Percentiles rank a stretch among this genome's conserved stretches.
These are phyloP conservation scores for Teratosphaeria nubilosa DNA, from an alignment of 2,329 filamentous ascomycete species.

Conservation along the genomic window DNA sequence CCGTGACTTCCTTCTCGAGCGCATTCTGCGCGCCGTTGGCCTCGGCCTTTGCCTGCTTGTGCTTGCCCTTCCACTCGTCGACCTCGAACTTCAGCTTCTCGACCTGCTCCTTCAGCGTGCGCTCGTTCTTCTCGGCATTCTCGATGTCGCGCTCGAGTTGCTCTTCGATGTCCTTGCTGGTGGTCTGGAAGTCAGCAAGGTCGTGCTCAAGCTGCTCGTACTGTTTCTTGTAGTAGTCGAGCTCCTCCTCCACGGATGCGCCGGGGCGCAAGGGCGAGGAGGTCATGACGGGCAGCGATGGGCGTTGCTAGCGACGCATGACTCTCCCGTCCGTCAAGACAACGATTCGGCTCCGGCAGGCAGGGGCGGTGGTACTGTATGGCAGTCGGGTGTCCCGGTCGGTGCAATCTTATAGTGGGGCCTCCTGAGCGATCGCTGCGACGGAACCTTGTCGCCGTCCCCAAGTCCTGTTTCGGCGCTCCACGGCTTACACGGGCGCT, in stretches of 20 bases:
- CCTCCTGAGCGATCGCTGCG: not conserved
- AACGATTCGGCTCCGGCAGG: not conserved
- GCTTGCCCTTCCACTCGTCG: conserved; percentile 98
- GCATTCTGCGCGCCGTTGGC: conserved; percentile 72
- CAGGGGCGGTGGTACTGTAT: too few species aligned
- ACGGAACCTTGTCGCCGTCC: not conserved
- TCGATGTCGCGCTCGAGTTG: conserved; percentile 96
- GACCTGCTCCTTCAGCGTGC: conserved; percentile 73
- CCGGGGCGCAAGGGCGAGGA: conserved; percentile 28
- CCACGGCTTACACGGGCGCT: too few species aligned
- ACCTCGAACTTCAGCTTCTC: conserved; percentile 80
- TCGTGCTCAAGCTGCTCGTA: conserved; percentile 89
- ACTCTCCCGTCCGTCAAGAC: not conserved
- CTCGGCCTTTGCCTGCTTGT: conserved; percentile 88
- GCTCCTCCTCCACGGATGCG: conserved; percentile 54
- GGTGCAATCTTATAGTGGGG: not conserved
- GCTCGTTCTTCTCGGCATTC: conserved; percentile 85
- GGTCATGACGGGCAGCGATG: conserved; percentile 18
- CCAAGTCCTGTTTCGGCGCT: not conserved
- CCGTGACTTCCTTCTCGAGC: conserved; percentile 93
- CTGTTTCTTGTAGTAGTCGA: conserved; percentile 91
- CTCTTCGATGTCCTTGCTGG: conserved; percentile 84
- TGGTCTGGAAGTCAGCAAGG: conserved; percentile 85
- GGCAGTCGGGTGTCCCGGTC: not conserved
- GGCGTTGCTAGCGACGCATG: conserved; percentile 25